Percentiles rank a stretch among this genome's conserved stretches.
phyloP scores from a whole-genome alignment of 495 filamentous ascomycete genomes.

The Wilcoxina mikolae region DNA sequence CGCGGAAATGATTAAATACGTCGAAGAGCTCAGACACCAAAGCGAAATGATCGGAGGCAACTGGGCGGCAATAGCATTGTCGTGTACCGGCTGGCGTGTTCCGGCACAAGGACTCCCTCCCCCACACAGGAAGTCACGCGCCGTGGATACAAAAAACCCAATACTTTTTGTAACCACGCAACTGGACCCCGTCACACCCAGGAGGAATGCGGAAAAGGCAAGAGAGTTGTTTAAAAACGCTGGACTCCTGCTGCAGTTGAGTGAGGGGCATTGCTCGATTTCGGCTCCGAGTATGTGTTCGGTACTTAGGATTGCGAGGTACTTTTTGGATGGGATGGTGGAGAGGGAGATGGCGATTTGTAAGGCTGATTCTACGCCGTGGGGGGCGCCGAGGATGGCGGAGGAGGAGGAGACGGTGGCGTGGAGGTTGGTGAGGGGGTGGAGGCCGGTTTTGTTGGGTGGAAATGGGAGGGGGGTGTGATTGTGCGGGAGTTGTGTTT shows the following conservation, averaged over 20 bases:
- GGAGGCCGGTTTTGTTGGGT: not conserved
- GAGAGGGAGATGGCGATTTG: constrained; percentile 14
- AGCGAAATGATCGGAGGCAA: constrained; percentile 42
- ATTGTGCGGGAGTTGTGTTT: not conserved
- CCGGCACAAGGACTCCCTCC: constrained; percentile 44
- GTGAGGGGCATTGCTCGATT: constrained; percentile 30
- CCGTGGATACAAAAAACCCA: constrained; percentile 37
- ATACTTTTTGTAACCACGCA: constrained; percentile 42
- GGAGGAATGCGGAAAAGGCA: constrained; percentile 38
- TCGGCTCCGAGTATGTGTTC: constrained; percentile 19
- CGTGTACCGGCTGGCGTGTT: constrained; percentile 44
- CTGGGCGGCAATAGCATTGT: constrained; percentile 42
- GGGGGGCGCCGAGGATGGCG: not conserved
- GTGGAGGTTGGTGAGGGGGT: not conserved
- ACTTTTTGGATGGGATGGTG: constrained; percentile 17
- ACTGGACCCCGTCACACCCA: constrained; percentile 43
- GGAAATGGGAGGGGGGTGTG: not conserved
- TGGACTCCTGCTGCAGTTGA: constrained; percentile 41
- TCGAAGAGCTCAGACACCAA: constrained; percentile 34
- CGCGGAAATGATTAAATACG: constrained; percentile 36
- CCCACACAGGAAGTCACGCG: constrained; percentile 21
- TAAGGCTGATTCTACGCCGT: constrained; percentile 16
- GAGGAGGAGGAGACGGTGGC: not conserved
- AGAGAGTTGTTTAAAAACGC: constrained; percentile 37
- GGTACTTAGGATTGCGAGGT: constrained; percentile 12